A percentile compares a stretch with the other conserved stretches of the same genome.
Evolutionary conservation across 2,329 filamentous ascomycete species (phyloP).

Genomic region (Beauveria australis): DNA sequence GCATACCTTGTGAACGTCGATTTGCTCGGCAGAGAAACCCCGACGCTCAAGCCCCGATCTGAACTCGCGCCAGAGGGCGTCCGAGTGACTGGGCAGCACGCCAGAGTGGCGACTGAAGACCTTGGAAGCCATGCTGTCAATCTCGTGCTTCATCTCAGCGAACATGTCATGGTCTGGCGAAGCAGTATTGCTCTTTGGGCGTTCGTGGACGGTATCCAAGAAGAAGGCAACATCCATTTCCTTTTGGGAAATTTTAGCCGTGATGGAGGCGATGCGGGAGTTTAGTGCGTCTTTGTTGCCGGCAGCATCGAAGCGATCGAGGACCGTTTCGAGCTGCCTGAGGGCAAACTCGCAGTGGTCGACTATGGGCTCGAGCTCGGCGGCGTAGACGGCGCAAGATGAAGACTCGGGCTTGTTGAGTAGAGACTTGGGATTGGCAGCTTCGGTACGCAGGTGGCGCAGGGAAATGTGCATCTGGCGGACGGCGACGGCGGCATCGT

Average conservation of each 20-base stretch:
- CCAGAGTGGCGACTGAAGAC: slow-evolving; percentile 37
- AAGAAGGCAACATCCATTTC: slow-evolving; percentile 47
- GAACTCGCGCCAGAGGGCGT: slow-evolving; percentile 51
- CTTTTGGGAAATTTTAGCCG: slow-evolving; percentile 41
- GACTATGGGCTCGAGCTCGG: slow-evolving; percentile 43
- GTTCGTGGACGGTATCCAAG: slow-evolving; percentile 48
- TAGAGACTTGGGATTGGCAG: slow-evolving; percentile 46
- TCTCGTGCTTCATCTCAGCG: slow-evolving; percentile 51
- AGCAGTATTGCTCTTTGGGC: slow-evolving; percentile 33
- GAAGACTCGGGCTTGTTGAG: slow-evolving; percentile 34
- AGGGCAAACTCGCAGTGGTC: slow-evolving; percentile 48
- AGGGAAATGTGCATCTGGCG: slow-evolving; percentile 47
- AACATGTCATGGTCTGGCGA: slow-evolving; percentile 33
- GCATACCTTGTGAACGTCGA: slow-evolving; percentile 53
- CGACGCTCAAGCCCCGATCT: slow-evolving; percentile 48
- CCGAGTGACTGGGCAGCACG: slow-evolving; percentile 35
- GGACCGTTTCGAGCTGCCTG: slow-evolving; percentile 43
- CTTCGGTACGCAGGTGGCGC: slow-evolving; percentile 50
- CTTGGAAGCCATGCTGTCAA: slow-evolving; percentile 47
- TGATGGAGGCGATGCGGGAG: slow-evolving; percentile 33
- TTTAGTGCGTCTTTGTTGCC: slow-evolving; percentile 26
- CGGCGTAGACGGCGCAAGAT: slow-evolving; percentile 32
- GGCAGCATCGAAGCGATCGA: slow-evolving; percentile 37
- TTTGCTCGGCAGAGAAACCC: slow-evolving; percentile 47
- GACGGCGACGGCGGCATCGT: slow-evolving; percentile 40